These are phyloP conservation scores for Zymoseptoria brevis DNA, from an alignment of 2,329 filamentous ascomycete genomes.

Conservation along the genomic window DNA sequence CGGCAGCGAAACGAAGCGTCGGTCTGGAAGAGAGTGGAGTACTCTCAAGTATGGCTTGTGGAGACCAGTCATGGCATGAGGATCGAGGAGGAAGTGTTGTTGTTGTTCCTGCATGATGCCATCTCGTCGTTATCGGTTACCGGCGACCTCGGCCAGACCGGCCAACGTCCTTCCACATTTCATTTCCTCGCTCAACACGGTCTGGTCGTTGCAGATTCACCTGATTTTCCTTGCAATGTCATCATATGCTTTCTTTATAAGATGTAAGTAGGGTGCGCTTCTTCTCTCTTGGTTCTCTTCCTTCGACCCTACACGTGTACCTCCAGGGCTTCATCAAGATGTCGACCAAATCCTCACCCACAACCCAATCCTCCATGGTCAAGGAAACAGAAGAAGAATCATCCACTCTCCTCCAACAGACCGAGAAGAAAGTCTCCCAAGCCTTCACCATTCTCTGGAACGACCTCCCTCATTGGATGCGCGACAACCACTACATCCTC, in stretches of 20 bases:
- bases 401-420: slow-evolving; percentile 3
- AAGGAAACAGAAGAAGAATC: background rate
- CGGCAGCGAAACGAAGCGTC: no score
- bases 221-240: background rate
- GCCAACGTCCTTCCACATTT: background rate
- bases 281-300: background rate
- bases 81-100: no score
- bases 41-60: no score
- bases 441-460: slow-evolving; percentile 39
- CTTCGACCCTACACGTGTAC: background rate
- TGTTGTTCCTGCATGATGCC: no score
- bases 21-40: no score
- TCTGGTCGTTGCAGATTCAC: background rate
- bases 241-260: background rate
- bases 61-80: no score
- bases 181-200: background rate
- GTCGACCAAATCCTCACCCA: background rate
- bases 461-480: slow-evolving; percentile 39
- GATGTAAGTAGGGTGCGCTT: background rate
- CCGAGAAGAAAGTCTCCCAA: slow-evolving; percentile 31
- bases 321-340: background rate
- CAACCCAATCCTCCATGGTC: background rate
- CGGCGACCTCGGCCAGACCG: background rate
- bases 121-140: background rate
- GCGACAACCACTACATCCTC: slow-evolving; percentile 62